Base-by-base conservation (phyloP, 805 yeast species). In the Brettanomyces sp. region DNA sequence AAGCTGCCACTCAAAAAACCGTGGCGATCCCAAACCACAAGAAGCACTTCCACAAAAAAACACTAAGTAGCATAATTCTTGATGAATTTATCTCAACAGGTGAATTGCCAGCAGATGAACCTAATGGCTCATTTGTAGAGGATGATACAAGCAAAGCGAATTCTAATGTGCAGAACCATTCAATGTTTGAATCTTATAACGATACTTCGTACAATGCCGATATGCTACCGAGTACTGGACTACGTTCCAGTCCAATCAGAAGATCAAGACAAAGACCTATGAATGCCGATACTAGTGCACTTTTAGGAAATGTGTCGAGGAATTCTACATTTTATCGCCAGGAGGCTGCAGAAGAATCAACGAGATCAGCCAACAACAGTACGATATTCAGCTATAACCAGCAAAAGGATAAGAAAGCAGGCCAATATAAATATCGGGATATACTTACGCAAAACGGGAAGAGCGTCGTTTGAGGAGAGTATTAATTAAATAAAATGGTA, bases 61-160 rank as follows among this genome's bases (percentile, higher is more conserved):
- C 59, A 12, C 48, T 53, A 34, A 57, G 62, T 47, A 50, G 60
- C 9, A 44, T 47, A 9, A 46, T 54, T 3, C 39, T 61, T 35
- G 65, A 60, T 46, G 63, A 60, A 36, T 60, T 60, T 40, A 58
- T 60, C 1, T 46, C 53, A 4, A 56, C 57, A 5, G 60, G 60
- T 21, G 51, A 45, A 24, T 37, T 56, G 23, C 59, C 59, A 6
- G 50, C 43, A 35, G 48, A 53, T 13, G 36, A 41, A 18, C 48
- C 47, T 12, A 42, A 34, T 34, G 38, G 30, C 14, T 23, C 30
- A 22, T 12, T 49, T 12, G 53, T 51, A 4, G 52, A 50, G 21
- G 41, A 46, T 3, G 52, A 52, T 4, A 23, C 39, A 11, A 23
- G 37, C 3, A 44, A 38, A 9, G 32, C 38, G 9, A 41, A 35